Base-by-base conservation (phyloP, 305 asterid genomes). In the Fraxinus dipetala region DNA sequence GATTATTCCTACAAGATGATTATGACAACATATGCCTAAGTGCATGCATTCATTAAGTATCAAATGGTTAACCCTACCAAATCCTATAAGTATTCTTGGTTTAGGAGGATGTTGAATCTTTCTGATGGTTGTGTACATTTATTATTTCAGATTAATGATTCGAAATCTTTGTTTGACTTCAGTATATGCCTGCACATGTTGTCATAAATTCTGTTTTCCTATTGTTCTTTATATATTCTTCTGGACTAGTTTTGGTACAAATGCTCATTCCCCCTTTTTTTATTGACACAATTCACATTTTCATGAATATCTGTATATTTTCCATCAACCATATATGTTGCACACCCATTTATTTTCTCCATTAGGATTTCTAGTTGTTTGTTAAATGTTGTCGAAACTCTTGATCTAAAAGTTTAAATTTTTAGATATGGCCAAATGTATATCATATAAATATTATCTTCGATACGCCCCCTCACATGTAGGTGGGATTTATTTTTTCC, bases 301-400 rank as follows among this genome's bases (percentile, higher is more conserved):
- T 20, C 28, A 30, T 79, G n/a, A 56, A 16, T 20, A 20, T 35
- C 31, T 59, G 7, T 45, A 16, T 36, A 56, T 78, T 79, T 78
- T 79, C 78, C 56, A 45, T 81, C 38, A 36, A 20, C 72, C 40
- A 70, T 76, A 16, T 76, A 32, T 72, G 59, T 13, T 20, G 63
- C 63, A 34, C 56, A 24, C 69, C 32, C 65, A 65, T 83, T 77
- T 38, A 67, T 78, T 80, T 35, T 80, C 78, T 72, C 79, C 14
- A 1, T 26, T 72, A 30, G 32, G 34, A 77, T 67, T n/a, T 67
- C 11, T n/a, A 10, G 78, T 61, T 59, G n/a, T 72, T 40, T 79
- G 65, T 81, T 51, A 26, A 30, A n/a, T 51, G 22, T 16, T 51
- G 9, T 51, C 5, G 63, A n/a, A 51, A 2, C 24, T 5, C 24